Base-by-base conservation (phyloP, 352 stramenopile genomes). In the Lagenidium giganteum region DNA sequence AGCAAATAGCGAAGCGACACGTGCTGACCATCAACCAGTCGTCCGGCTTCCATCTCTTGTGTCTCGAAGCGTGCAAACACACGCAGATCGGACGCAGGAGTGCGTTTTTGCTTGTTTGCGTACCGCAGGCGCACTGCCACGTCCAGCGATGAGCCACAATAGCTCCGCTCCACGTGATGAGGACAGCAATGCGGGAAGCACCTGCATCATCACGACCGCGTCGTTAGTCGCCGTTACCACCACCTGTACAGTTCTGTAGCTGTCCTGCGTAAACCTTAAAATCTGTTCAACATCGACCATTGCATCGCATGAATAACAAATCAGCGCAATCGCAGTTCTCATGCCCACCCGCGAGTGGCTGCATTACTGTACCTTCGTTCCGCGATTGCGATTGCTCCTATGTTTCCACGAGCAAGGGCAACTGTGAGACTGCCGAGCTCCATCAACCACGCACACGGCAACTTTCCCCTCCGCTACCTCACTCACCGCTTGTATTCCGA, bases 301-400 rank as follows among this genome's bases (percentile, higher is more conserved):
- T 36, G 16, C 9, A 13, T 33, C 8, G 41, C 8, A n/a, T 51
- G 39, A 12, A 50, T 64, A 40, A 21, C n/a, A 23, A 25, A 23
- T 11, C 17, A 40, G 16, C 26, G 33, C 51, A 60, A 21, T 37
- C 42, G 24, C 8, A 20, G n/a, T 41, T 37, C 3, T 24, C 35
- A 42, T 2, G 8, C 12, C 29, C 9, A 11, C 7, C 4, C 33
- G 33, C n/a, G 25, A 21, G 6, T 28, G 23, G 18, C 20, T 18
- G 4, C 2, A 26, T 13, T 17, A 5, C 17, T 20, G 52, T 17
- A 72, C 54, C 60, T 75, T 75, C 9, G 58, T 70, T 17, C 64
- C 64, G 33, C 61, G 61, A 38, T 68, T 75, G 23, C 64, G 60
- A 33, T 75, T 75, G 50, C 64, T 75, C 44, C 64, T 72, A 41